phyloP scores from a whole-genome alignment of 1,139 yeast genomes.

The Pichia norvegensis region DNA sequence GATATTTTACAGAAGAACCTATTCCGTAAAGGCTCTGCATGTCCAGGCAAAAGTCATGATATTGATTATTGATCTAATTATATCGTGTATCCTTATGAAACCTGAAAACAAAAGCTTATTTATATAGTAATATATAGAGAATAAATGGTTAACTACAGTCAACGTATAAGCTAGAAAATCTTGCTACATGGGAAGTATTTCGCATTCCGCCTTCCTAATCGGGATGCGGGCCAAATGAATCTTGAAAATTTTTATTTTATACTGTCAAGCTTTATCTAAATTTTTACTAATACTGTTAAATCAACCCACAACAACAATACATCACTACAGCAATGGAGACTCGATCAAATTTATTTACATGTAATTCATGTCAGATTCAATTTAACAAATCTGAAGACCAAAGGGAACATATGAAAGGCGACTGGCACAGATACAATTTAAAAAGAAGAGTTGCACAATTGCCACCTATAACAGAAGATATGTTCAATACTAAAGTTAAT shows the following conservation, averaged over 20 bases:
- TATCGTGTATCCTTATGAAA: no score
- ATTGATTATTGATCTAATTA: no score
- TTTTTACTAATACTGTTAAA: no score
- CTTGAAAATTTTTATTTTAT: neutral
- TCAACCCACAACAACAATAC: no score
- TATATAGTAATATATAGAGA: no score
- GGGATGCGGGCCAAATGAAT: no score
- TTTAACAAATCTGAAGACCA: conserved; percentile 75
- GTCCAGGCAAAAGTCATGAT: no score
- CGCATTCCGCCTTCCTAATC: no score
- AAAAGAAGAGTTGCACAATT: conserved; percentile 54
- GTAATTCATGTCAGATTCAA: conserved; percentile 80
- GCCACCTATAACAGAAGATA: conserved; percentile 46
- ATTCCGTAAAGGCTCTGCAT: conserved; percentile 46
- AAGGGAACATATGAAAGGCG: conserved; percentile 82
- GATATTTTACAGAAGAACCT: conserved; percentile 69
- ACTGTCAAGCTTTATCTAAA: neutral
- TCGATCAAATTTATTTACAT: conserved; percentile 37
- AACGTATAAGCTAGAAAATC: neutral
- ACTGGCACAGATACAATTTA: conserved; percentile 67
- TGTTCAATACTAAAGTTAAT: conserved; percentile 42
- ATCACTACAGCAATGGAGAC: conserved; percentile 5
- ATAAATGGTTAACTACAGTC: no score
- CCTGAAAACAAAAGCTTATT: no score
- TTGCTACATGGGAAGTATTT: neutral